Evolutionary conservation across 495 filamentous ascomycete genomes (phyloP), one percentile per base, ranked within the genome.

Genomic region (Astrothelium macrocarpum): DNA sequence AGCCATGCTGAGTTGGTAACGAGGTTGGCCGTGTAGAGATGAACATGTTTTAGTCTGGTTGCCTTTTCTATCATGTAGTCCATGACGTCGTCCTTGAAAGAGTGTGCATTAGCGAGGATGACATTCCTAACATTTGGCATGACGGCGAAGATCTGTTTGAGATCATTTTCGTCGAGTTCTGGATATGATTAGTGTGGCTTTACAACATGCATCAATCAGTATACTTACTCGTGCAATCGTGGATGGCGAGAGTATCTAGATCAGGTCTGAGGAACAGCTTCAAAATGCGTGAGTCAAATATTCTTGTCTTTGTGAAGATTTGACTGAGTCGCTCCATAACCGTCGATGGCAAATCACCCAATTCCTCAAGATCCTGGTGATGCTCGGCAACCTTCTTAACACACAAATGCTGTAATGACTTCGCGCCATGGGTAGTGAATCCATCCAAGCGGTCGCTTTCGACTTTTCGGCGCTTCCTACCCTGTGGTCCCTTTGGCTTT

Each of bases 371-470:
- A 23, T 93, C 82, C 32, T 87, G 78, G 31, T 95, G 89, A 64
- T 95, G 89, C 60, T 87, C 85, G 0, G 89, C 90, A 42, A 96
- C 80, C 73, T 87, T 91, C 81, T 91, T 86, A 62, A 93, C 85
- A 74, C 91, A 96, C 32, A 91, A 79, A 53, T 91, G 87, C 64
- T 85, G 79, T 43, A 96, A 72, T 60, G 80, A 84, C 72, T 87
- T 87, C 26, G 88, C 80, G n/a, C 91, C 91, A 31, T 84, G 78
- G 1, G 76, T 73, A 36, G 81, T 82, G 34, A 86, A 78, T 25
- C 90, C 90, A 71, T 95, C 91, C 9, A 96, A 78, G 9, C 90
- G 77, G 29, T 88, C 84, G 72, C 88, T 92, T 75, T 92, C 87
- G 12, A 86, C 68, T 70, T 91, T 85, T 10, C 89, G 84, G 45